Conservation (phyloP, 225 moss, liverwort and hornwort species). For the Straminergon stramineum region DNA sequence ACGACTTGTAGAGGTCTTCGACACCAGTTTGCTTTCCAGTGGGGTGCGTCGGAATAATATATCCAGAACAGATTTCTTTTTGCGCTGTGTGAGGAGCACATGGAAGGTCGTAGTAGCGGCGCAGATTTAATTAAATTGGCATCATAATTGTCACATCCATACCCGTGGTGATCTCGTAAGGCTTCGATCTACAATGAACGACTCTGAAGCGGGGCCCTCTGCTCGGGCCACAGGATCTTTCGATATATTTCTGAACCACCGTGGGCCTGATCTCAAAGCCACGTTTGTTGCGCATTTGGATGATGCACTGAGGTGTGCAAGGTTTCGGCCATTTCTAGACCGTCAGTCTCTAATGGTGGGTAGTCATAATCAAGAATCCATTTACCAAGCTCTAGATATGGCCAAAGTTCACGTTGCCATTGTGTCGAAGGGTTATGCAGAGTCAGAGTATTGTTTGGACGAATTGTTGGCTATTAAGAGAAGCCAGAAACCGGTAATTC, state of each 20-base stretch:
- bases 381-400: not conserved
- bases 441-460: not conserved
- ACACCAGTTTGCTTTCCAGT: no score
- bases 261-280: not conserved
- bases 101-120: no score
- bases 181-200: not conserved
- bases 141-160: no score
- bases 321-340: not conserved
- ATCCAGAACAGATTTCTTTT: no score
- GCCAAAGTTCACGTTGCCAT: not conserved
- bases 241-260: no score
- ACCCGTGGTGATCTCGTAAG: no score
- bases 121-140: no score
- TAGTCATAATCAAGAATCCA: not conserved
- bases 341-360: fast-evolving
- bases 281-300: not conserved
- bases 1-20: no score
- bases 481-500: not conserved
- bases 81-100: no score
- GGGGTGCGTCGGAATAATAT: no score
- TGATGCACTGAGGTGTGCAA: fast-evolving
- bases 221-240: no score
- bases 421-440: not conserved
- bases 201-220: no score
- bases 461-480: not conserved